These are phyloP conservation scores for Daldinia grandis DNA, from an alignment of 495 filamentous ascomycete genomes.

Conservation along the genomic window DNA sequence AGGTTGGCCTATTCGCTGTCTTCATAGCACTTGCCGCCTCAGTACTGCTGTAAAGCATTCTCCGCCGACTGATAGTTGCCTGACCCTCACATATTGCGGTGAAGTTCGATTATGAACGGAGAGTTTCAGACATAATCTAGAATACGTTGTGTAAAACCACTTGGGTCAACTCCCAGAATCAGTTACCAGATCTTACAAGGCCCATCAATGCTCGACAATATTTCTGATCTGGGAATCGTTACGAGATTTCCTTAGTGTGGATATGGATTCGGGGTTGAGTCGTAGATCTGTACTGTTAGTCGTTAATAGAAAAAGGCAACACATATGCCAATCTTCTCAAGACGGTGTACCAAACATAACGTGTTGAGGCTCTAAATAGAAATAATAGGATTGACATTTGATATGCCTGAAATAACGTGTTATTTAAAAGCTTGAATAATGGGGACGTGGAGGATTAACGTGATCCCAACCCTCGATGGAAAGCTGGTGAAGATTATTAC, in stretches of 20 bases:
- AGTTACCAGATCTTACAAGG: neutral
- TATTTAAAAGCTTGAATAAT: conserved; percentile 45
- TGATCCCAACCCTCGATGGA: conserved; percentile 30
- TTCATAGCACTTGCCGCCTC: conserved; percentile 29
- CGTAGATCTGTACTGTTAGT: neutral
- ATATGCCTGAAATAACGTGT: conserved; percentile 27
- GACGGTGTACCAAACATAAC: neutral
- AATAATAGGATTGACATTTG: conserved; percentile 29
- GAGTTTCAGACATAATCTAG: neutral
- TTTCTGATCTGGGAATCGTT: neutral
- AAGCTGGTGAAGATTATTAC: conserved; percentile 30
- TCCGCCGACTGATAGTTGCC: neutral
- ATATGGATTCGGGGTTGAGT: neutral
- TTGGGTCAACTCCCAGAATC: neutral
- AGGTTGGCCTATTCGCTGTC: conserved; percentile 36
- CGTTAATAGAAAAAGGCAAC: neutral
- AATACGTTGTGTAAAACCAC: neutral
- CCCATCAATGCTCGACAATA: neutral
- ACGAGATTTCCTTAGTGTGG: neutral
- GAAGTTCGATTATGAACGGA: neutral
- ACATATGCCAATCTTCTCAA: neutral
- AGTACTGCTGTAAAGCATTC: conserved; percentile 26
- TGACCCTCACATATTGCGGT: neutral
- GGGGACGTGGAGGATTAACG: conserved; percentile 42
- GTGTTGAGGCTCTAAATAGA: conserved; percentile 8